Conservation (phyloP, 768 basidiomycete species). For the Boletellus emodensis region DNA sequence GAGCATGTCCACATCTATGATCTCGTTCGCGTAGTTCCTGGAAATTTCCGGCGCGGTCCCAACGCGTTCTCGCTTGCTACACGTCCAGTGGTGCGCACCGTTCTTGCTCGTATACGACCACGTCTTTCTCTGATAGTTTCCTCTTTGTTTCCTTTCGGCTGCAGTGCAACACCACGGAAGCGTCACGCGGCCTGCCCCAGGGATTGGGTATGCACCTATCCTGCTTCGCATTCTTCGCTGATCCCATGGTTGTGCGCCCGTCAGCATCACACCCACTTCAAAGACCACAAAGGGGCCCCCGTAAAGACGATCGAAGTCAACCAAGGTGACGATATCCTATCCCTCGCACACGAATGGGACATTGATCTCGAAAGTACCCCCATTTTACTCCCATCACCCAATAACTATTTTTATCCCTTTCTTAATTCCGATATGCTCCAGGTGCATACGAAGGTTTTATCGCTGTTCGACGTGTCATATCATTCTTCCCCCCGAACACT, state of each 20-base stretch:
- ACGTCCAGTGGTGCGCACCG: conserved; percentile 17
- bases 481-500: conserved; percentile 60
- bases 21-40: too few species aligned
- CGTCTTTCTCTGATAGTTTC: neutral
- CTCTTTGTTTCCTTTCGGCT: neutral
- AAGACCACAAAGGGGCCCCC: conserved; percentile 78
- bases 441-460: conserved; percentile 96
- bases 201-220: conserved; percentile 53
- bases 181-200: conserved; percentile 56
- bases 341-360: conserved; percentile 91
- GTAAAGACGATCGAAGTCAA: conserved; percentile 88
- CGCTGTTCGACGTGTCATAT: conserved; percentile 99
- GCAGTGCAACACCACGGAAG: conserved; percentile 42
- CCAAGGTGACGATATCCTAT: conserved; percentile 90
- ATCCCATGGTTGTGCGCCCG: neutral
- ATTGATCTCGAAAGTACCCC: conserved; percentile 90
- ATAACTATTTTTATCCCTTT: neutral
- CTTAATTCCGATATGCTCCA: conserved; percentile 27
- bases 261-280: conserved; percentile 83
- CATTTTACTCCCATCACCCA: neutral
- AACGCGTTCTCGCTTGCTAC: conserved; percentile 11
- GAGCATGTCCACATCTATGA: too few species aligned
- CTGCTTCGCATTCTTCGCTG: neutral
- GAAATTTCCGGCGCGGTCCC: neutral
- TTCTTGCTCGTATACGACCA: neutral